These are phyloP conservation scores for Cucumis variabilis DNA, from an alignment of 331 rosid genomes.

Conservation along the genomic window DNA sequence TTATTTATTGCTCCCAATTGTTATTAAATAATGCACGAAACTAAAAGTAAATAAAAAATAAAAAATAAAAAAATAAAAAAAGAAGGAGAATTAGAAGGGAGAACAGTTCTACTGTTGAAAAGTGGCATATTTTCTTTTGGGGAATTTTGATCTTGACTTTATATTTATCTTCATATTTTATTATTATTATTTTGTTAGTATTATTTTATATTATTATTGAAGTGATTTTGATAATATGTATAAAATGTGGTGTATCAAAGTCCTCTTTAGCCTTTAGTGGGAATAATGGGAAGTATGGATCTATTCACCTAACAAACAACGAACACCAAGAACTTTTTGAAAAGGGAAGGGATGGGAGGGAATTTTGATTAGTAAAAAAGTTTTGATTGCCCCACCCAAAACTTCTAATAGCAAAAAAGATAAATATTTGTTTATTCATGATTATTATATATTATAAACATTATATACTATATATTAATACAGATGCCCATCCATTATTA, in stretches of 20 bases:
- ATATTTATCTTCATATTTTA: neutral
- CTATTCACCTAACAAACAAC: constrained; percentile 18
- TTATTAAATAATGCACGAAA: neutral
- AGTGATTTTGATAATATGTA: neutral
- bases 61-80: no score
- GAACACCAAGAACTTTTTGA: constrained; percentile 1
- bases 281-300: no score
- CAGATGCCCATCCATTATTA: no score
- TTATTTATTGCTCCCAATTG: neutral
- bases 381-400: constrained; percentile 4
- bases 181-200: neutral
- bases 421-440: no score
- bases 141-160: neutral
- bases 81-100: neutral
- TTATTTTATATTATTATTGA: neutral
- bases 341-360: neutral
- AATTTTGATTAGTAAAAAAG: neutral
- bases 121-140: neutral
- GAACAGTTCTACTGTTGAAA: neutral
- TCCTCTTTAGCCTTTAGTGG: neutral
- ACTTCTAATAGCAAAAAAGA: neutral
- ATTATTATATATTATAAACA: no score
- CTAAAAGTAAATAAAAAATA: neutral
- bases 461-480: no score
- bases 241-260: neutral